Conservation (phyloP, 2,329 filamentous ascomycete genomes). For the Cytospora mali region DNA sequence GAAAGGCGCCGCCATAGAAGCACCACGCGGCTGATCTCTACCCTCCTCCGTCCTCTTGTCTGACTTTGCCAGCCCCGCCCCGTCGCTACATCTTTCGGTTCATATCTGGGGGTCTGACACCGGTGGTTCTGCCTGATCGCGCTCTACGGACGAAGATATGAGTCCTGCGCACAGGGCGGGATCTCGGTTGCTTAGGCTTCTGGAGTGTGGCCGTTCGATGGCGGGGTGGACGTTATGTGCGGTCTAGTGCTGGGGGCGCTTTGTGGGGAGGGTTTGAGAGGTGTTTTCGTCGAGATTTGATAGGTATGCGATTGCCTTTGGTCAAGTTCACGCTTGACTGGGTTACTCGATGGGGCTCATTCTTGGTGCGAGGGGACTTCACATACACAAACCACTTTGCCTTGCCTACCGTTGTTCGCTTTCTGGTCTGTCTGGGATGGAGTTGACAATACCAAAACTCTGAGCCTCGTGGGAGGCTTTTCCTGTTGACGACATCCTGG, state of each 20-base stretch:
- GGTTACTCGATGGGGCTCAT: conserved; percentile 99
- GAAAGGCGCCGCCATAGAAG: conserved; percentile 99
- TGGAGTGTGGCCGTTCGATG: conserved; percentile 40
- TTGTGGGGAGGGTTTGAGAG: conserved; percentile 57
- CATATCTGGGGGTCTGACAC: conserved; percentile 16
- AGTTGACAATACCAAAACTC: conserved; percentile 40
- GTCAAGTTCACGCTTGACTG: conserved; percentile 38
- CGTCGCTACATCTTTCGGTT: conserved; percentile 37
- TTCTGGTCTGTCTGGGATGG: conserved; percentile 59
- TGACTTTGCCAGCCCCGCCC: conserved; percentile 38
- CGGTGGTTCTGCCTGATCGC: conserved; percentile 30
- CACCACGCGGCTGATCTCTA: conserved; percentile 82
- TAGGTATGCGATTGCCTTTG: conserved; percentile 96
- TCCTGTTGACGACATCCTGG: conserved; percentile 34
- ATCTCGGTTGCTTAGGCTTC: conserved; percentile 31
- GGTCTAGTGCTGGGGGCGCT: conserved; percentile 44
- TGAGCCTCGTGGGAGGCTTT: conserved; percentile 44
- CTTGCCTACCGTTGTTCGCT: conserved; percentile 43
- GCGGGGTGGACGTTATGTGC: conserved; percentile 43
- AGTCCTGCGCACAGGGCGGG: conserved; percentile 64
- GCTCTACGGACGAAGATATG: conserved; percentile 81
- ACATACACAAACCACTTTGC: conserved; percentile 38
- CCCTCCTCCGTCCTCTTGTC: conserved; percentile 53
- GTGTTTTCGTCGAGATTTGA: conserved; percentile 85
- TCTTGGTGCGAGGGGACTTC: conserved; percentile 92